Evolutionary conservation across 2,329 filamentous ascomycete species (phyloP), one percentile per base, ranked within the genome.

Genomic region (Cryphonectria naterciae): DNA sequence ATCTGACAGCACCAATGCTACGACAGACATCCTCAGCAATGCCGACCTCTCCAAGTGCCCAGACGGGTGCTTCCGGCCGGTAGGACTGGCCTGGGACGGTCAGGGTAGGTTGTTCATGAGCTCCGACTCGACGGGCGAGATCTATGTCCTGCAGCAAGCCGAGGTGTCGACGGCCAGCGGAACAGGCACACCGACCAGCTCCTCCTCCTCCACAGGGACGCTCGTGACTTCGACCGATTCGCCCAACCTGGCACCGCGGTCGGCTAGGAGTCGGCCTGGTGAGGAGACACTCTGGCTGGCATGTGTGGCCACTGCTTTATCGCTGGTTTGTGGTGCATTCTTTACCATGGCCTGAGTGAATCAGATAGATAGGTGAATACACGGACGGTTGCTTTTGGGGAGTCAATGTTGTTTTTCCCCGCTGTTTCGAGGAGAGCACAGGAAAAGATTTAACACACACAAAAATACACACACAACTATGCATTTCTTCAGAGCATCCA

Each of bases 111-210:
- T 93, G 11, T 92, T 87, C 79, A 86, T 92, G 82, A 87, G 83
- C 70, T 89, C 85, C 5, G 91, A 92, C 77, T 77, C 83, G 19
- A 90, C 89, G 0, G 91, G 90, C 7, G 90, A 93, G 81, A 85
- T 93, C 58, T 92, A 87, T 74, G 85, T 92, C 5, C 76, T 89
- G 67, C 76, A 78, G 68, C 72, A 73, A 69, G 68, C 67, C 4
- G 75, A 74, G 56, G 74, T 76, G 43, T 64, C 69, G 19, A 63
- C 61, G 2, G 65, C 35, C 4, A 58, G 67, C 15, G n/a, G 43
- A 17, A 60, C 32, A 4, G 67, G 41, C 7, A 63, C 65, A 4
- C 46, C 67, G 15, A 70, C 68, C 35, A 64, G 56, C 35, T 70
- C 41, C 37, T 70, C 68, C 11, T 60, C 41, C 46, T 70, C 68